phyloP scores from a whole-genome alignment of 2,329 filamentous ascomycete species.

The Fusarium musae region DNA sequence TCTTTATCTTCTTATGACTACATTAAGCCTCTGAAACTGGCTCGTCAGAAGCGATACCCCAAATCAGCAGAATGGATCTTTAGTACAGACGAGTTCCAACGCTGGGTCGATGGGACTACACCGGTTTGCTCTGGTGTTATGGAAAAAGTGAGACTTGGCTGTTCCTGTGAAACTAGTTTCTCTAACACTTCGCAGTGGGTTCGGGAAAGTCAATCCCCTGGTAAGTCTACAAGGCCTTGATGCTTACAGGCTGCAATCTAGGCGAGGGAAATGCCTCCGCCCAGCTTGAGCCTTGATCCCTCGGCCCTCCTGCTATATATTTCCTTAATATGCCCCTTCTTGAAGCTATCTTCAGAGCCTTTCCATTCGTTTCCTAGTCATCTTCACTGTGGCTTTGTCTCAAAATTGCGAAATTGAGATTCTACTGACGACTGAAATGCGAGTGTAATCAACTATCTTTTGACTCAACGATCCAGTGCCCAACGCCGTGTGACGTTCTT shows the following conservation, averaged over 20 bases:
- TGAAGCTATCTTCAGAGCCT: no score
- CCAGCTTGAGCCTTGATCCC: no score
- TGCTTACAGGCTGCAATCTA: no score
- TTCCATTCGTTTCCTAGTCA: no score
- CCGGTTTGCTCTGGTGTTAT: slow-evolving; percentile 44
- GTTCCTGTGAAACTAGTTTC: fast-evolving
- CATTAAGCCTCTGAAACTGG: slow-evolving; percentile 41
- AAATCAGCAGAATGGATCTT: slow-evolving; percentile 47
- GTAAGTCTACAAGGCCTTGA: no score
- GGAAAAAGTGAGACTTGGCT: slow-evolving; percentile 44
- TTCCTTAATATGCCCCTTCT: no score
- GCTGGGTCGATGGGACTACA: slow-evolving; percentile 30
- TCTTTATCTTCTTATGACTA: slow-evolving; percentile 44
- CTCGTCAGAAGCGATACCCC: slow-evolving; percentile 41
- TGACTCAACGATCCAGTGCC: fast-evolving
- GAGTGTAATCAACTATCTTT: neutral
- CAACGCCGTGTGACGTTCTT: fast-evolving
- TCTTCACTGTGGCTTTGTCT: no score
- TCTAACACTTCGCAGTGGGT: slow-evolving; percentile 27
- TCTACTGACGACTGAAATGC: fast-evolving
- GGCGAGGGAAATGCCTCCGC: no score
- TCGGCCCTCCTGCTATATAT: no score
- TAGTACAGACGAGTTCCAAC: slow-evolving; percentile 36
- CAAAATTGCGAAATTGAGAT: fast-evolving
- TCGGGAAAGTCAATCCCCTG: slow-evolving; percentile 43